Conservation (phyloP, 164 flowering plant species). For the Stephania japonica region DNA sequence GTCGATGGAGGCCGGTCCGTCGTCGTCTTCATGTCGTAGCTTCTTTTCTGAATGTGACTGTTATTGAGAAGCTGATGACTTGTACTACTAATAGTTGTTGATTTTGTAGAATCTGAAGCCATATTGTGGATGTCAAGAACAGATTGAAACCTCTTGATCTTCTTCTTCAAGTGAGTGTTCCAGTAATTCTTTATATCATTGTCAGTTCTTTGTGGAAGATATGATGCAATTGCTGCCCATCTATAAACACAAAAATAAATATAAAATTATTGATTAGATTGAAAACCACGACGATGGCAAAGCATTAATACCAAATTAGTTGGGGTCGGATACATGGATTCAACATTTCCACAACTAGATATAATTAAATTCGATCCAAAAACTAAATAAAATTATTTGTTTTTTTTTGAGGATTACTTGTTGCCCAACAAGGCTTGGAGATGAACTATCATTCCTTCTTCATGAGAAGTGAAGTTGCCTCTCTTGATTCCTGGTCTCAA, state of each 20-base stretch:
- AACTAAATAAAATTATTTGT: not conserved
- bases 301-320: too few species aligned
- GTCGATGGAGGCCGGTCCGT: constrained; percentile 11
- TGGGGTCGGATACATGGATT: too few species aligned
- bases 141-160: constrained; percentile 12
- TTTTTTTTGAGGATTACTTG: constrained; percentile 39
- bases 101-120: constrained; percentile 17
- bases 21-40: not conserved
- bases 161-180: constrained; percentile 22
- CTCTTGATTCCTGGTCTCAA: constrained; percentile 87
- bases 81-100: too few species aligned
- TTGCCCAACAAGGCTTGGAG: constrained; percentile 84
- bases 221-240: constrained; percentile 22
- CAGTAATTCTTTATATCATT: constrained; percentile 26
- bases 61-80: constrained; percentile 17
- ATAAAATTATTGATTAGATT: not conserved
- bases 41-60: constrained; percentile 13
- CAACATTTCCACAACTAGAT: too few species aligned
- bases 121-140: constrained; percentile 21
- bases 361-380: too few species aligned
- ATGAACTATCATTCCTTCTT: constrained; percentile 88
- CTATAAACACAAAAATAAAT: constrained; percentile 2
- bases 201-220: constrained; percentile 26
- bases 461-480: constrained; percentile 87
- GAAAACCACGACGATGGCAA: too few species aligned